phyloP scores from a whole-genome alignment of 306 rosid species.

The Herpetospermum pedunculosum region DNA sequence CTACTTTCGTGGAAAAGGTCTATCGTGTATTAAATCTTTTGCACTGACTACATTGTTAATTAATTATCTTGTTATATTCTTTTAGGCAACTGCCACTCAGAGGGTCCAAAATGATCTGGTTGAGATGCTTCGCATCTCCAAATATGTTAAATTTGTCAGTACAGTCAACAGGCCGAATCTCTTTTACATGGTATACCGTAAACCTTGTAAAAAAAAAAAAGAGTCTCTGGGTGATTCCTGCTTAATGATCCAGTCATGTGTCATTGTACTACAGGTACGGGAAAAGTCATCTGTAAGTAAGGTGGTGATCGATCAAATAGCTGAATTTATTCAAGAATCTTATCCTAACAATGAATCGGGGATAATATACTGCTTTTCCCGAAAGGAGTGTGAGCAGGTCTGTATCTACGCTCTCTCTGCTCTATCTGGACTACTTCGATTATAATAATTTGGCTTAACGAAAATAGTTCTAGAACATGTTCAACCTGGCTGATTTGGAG shows the following conservation, averaged over 20 bases:
- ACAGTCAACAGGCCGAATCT: conserved; percentile 90
- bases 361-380: conserved; percentile 88
- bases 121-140: conserved; percentile 85
- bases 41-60: background rate
- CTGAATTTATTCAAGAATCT: conserved; percentile 54
- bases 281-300: conserved; percentile 80
- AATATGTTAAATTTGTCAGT: conserved; percentile 87
- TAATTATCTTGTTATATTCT: conserved; percentile 7
- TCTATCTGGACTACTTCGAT: background rate
- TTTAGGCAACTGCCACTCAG: conserved; percentile 91
- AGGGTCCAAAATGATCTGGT: conserved; percentile 86
- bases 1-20: background rate
- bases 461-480: background rate
- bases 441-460: background rate
- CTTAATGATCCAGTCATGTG: background rate
- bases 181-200: conserved; percentile 73
- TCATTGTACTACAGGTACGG: conserved; percentile 48
- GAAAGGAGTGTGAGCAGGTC: conserved; percentile 96
- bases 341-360: conserved; percentile 76
- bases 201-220: background rate
- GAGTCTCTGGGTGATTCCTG: background rate
- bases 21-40: background rate
- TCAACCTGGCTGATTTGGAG: background rate
- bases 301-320: conserved; percentile 74
- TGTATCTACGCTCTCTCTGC: background rate